Evolutionary conservation across 2,329 filamentous ascomycete species (phyloP), one percentile per base, ranked within the genome.

Genomic region (Stagonosporopsis vannaccii): DNA sequence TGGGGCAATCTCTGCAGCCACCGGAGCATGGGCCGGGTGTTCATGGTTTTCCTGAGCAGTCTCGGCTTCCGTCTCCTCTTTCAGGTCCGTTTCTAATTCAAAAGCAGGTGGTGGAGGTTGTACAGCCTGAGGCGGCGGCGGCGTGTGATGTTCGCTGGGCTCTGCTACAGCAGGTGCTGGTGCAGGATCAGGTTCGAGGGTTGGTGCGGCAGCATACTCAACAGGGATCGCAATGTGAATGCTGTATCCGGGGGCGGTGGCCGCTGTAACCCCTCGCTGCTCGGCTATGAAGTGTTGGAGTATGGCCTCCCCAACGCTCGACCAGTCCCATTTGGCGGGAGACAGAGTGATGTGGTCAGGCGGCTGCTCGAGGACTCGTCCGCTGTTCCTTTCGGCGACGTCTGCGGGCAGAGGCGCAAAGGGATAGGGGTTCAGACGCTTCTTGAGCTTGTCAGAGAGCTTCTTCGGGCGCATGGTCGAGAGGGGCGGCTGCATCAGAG

Each of bases 401-500:
- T 75, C 69, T 13, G 72, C 73, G 23, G 75, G 74, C 22, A 77
- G 62, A 1, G 73, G 73, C 6, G 73, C 71, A 47, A 75, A 76
- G 2, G 73, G 76, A 40, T 84, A 87, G 1, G 82, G 80, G 67
- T 86, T 83, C 35, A 84, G 75, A 37, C 82, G 81, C 42, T 78
- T 79, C 64, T 80, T 82, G n/a, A 88, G 70, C 25, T 80, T 76
- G 40, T 77, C 78, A 12, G 82, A 79, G 12, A 87, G 74, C 42
- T 80, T 78, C 59, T 81, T 82, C 13, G 74, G 74, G 58, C 81
- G 83, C 58, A 81, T 78, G 23, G 77, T 76, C 36, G 80, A 80
- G 3, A 82, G 66, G 3, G 84, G 82, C 5, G 80, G 71, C 63
- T 85, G 82, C 36, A 80, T 73, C 22, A 82, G 69, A 9, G 85